These are phyloP conservation scores for Theileria annulata DNA, from an alignment of 169 alveolate species.

Conservation along the genomic window DNA sequence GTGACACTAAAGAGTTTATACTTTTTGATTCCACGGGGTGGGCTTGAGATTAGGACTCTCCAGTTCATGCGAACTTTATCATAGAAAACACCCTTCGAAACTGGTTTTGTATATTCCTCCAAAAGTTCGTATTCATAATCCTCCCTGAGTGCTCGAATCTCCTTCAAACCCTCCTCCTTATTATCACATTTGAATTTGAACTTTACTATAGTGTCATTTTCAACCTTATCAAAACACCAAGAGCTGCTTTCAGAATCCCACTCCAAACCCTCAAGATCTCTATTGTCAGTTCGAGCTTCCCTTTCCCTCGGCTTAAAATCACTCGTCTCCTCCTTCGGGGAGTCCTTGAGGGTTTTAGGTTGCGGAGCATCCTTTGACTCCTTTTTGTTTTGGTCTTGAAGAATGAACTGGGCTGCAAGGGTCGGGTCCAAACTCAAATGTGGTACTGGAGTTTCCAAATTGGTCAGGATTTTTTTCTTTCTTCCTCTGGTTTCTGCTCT, in stretches of 20 bases:
- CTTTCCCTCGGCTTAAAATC: conserved; percentile 7
- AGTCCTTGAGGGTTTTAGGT: background rate
- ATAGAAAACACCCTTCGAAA: conserved; percentile 45
- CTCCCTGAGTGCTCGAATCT: conserved; percentile 24
- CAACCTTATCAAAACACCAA: conserved; percentile 64
- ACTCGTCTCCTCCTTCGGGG: conserved; percentile 24
- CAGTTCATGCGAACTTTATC: conserved; percentile 63
- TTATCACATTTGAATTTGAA: conserved; percentile 10
- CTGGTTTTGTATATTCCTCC: conserved; percentile 40
- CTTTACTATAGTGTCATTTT: background rate
- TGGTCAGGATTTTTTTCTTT: background rate
- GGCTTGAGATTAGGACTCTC: conserved; percentile 68
- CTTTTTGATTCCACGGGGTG: conserved; percentile 61
- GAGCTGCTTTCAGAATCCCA: conserved; percentile 57
- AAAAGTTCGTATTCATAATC: conserved; percentile 30
- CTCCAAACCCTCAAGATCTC: conserved; percentile 20
- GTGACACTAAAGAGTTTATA: conserved; percentile 65
- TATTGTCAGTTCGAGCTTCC: background rate
- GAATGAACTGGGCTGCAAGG: conserved; percentile 7
- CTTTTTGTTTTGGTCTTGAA: conserved; percentile 1
- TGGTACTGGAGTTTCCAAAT: background rate
- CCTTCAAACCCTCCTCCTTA: conserved; percentile 3
- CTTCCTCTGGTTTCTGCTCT: conserved; percentile 16
- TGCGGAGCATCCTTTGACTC: background rate
- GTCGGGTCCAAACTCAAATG: conserved; percentile 19